Evolutionary conservation across 768 basidiomycete genomes (phyloP), one percentile per base, ranked within the genome.

Genomic region (Strobilomyces confusus): DNA sequence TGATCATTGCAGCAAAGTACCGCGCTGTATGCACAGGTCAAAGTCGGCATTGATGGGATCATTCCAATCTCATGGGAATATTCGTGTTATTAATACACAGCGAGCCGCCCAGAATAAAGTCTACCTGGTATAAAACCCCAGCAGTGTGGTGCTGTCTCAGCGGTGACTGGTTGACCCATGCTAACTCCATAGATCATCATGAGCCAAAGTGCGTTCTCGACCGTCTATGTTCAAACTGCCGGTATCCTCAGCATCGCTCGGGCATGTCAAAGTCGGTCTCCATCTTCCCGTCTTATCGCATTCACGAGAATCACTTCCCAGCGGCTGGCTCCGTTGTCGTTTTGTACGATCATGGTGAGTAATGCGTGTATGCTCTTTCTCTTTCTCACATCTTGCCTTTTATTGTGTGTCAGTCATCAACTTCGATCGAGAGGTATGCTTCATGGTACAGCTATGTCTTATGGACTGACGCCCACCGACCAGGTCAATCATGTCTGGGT

Each of bases 401-500:
- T 1, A 55, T 37, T 5, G 12, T 20, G 11, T 33, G 30, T 14
- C 19, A 64, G 61, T 36, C 25, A 37, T 64, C 22, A 63, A 48
- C 1, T 32, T 64, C 20, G 55, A 56, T 41, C 42, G 44, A 38
- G 63, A 64, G 54, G 63, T 58, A 20, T 46, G 36, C 17, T 48
- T n/a, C 11, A 13, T 37, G 15, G 9, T 22, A 25, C 38, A 1
- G n/a, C 4, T 17, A 20, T 19, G 37, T 9, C 1, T 11, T 30
- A 15, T 20, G 3, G 19, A 33, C 45, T 48, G 19, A 52, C 13
- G 7, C 19, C 6, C 17, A 37, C 7, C 2, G 15, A 47, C 7
- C n/a, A 60, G 64, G 49, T 66, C 19, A 44, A 58, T 26, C 30
- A 63, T 49, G 23, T 66, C 37, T 64, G 63, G 64, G 63, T 60